These are phyloP conservation scores for Chlorella ohadii DNA, from an alignment of 139 green algal genomes.

Conservation along the genomic window DNA sequence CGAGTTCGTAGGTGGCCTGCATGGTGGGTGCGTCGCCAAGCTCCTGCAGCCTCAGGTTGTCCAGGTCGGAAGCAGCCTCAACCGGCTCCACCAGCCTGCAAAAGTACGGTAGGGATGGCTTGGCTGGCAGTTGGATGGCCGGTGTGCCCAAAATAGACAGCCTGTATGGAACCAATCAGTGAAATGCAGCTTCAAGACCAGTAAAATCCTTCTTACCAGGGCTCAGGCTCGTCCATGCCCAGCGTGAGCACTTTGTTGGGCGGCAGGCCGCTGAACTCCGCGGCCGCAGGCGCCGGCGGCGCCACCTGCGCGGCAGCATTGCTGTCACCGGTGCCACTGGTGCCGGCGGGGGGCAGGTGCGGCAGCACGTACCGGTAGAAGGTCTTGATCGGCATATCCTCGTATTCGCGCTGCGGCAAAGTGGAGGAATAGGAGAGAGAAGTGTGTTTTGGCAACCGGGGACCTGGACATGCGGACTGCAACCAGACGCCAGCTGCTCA, in stretches of 20 bases:
- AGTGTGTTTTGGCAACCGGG: no score
- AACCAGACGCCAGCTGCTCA: no score
- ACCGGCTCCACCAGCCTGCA: conserved; percentile 79
- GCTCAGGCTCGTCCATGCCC: conserved; percentile 92
- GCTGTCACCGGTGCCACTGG: no score
- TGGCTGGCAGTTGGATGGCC: no score
- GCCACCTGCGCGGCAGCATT: background rate
- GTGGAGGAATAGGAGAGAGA: no score
- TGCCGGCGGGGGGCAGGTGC: background rate
- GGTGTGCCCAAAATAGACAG: no score
- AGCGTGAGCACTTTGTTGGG: conserved; percentile 83
- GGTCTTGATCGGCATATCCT: conserved; percentile 89
- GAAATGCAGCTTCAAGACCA: no score
- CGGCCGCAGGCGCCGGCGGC: conserved; percentile 41
- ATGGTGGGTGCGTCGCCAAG: conserved; percentile 52
- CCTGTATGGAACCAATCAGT: no score
- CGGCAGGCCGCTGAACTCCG: conserved; percentile 72
- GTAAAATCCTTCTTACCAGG: conserved; percentile 76
- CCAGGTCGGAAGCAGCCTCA: conserved; percentile 80
- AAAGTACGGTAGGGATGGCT: background rate
- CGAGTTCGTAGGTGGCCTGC: conserved; percentile 88
- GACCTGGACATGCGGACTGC: no score
- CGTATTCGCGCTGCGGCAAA: conserved; percentile 53
- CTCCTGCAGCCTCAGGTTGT: conserved; percentile 93
- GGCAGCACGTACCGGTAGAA: conserved; percentile 88